These are phyloP conservation scores for Avena sativa DNA, from an alignment of 176 grass and related monocot genomes.

Conservation along the genomic window DNA sequence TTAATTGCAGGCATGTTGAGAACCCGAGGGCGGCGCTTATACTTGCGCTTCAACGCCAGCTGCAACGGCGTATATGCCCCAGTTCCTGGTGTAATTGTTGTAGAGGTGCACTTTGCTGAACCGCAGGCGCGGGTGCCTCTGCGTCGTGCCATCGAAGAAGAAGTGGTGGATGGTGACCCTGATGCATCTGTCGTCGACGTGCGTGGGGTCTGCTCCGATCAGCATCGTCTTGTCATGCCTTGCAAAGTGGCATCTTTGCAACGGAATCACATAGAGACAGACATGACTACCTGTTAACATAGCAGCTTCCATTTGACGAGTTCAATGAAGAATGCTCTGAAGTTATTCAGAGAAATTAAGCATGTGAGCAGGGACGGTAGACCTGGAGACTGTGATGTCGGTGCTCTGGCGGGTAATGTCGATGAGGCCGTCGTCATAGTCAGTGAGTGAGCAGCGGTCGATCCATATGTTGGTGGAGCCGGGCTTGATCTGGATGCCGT, in stretches of 20 bases:
- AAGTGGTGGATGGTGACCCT: slow-evolving; percentile 83
- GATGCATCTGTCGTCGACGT: slow-evolving; percentile 71
- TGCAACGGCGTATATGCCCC: slow-evolving; percentile 78
- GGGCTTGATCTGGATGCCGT: slow-evolving; percentile 84
- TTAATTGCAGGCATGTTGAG: not conserved
- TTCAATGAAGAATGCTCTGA: not conserved
- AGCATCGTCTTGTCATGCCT: slow-evolving; percentile 89
- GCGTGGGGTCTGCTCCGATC: slow-evolving; percentile 65
- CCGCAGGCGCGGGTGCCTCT: slow-evolving; percentile 77
- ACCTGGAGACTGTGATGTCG: slow-evolving; percentile 80
- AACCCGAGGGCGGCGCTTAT: too few species aligned
- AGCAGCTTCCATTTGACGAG: not conserved
- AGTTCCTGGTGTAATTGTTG: slow-evolving; percentile 84
- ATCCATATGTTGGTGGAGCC: slow-evolving; percentile 70
- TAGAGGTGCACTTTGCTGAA: slow-evolving; percentile 89
- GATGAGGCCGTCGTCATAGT: slow-evolving; percentile 83
- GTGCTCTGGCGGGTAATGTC: slow-evolving; percentile 84
- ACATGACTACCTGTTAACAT: not conserved
- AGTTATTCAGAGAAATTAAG: not conserved
- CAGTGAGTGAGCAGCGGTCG: slow-evolving; percentile 68
- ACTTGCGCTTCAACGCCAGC: slow-evolving; percentile 75
- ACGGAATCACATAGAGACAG: not conserved
- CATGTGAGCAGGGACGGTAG: not conserved
- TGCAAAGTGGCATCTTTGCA: slow-evolving; percentile 50
- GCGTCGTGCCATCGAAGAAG: slow-evolving; percentile 85